Evolutionary conservation across 2,329 filamentous ascomycete species (phyloP), one percentile per base, ranked within the genome.

Genomic region (Diaporthe longicolla): DNA sequence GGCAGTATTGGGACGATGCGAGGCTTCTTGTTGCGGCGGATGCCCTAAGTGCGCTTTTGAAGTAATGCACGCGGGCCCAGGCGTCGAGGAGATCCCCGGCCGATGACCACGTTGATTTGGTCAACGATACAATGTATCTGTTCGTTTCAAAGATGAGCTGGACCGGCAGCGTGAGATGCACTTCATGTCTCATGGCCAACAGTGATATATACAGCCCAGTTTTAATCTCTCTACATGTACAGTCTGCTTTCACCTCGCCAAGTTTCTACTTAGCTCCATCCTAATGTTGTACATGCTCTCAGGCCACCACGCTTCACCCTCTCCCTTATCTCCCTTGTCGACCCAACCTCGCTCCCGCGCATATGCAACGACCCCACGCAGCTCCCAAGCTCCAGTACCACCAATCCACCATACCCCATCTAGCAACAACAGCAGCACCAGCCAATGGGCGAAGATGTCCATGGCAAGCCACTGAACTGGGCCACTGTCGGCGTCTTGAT

Each of bases 1-100:
- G 92, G n/a, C 94, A 97, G 81, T 95, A 92, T 80, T 94, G 93
- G 82, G 91, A 95, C 79, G 94, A 97, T 81, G 85, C 87, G 26
- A 83, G 90, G 52, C 83, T 95, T 32, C 84, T 95, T 6, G 81
- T 84, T 1, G 85, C 91, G 73, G 93, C 92, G 8, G 84, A 85
- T 70, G 80, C 84, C 26, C 74, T 91, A 21, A 78, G 26, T 15
- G 54, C 66, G 10, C 57, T 75, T 11, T n/a, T 43, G 15, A 65
- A 55, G 54, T 72, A 24, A 63, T 32, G 29, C 63, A 24, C 10
- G 5, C 37, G 29, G 17, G 37, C 15, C 37, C 40, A 6, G 15
- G 17, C 11, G 15, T 13, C 9, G 35, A 29, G 29, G n/a, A 37
- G 29, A n/a, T 50, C 21, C 21, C 24, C 21, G 45, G 21, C 9